Evolutionary conservation across 441 rosid genomes (phyloP), one percentile per base, ranked within the genome.

Genomic region (Euphorbia corollata): DNA sequence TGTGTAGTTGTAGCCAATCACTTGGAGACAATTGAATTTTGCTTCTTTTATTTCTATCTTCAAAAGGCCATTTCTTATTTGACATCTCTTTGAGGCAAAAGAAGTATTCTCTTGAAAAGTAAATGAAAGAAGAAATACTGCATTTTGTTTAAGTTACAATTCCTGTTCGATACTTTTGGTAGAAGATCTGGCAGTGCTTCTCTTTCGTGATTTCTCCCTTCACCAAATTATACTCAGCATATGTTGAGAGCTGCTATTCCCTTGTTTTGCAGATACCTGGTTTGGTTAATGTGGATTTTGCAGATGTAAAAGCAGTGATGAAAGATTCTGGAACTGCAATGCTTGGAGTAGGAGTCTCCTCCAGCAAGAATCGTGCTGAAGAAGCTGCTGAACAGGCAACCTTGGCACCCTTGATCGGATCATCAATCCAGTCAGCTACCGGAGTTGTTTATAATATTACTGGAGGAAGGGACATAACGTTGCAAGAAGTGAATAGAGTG

Each of bases 311-410:
- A 82, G 97, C 98, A 12, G 96, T 89, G 50, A 93, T 90, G 97
- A 87, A 90, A 79, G 85, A 90, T 76, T 90, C 98, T 13, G 98
- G 97, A 59, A 90, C 98, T 55, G 99, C 99, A 68, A 93, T 93
- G 99, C 99, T 93, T 8, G 97, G 99, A 13, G 96, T 93, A 12
- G 99, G 99, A 64, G 91, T 87, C 71, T 90, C 99, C 64, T 90
- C 97, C 50, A 81, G 99, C 88, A 93, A 90, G 75, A 90, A 93
- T 75, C 92, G 99, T 64, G 99, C 99, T 65, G 96, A 86, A 86
- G 99, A 90, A 79, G 99, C 98, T 0, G 98, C 98, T 55, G 97
- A 93, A 70, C 96, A 93, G 73, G 98, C 99, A 32, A 93, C 95
- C 36, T 78, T 90, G 80, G 96, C 99, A 72, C 99, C 99, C 19